A percentile compares a stretch with the other conserved stretches of the same genome.
These are phyloP conservation scores for Panaeolus papilionaceus DNA, from an alignment of 768 basidiomycete genomes.

Conservation along the genomic window DNA sequence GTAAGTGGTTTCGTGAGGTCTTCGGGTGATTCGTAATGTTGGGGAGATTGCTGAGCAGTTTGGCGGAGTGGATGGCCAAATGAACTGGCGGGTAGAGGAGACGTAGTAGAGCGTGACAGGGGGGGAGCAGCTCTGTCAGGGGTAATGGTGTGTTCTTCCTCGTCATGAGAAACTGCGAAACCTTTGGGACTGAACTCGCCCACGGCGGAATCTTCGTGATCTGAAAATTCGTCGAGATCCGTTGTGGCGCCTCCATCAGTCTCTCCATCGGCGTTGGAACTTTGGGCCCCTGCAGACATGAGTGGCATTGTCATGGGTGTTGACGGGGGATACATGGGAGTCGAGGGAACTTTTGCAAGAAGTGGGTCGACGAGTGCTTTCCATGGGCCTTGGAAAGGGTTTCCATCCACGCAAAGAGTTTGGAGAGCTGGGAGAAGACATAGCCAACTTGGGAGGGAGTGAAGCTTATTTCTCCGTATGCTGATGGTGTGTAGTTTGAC, in stretches of 20 bases:
- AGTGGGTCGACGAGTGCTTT: slow-evolving; percentile 87
- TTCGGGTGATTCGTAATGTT: slow-evolving; percentile 3
- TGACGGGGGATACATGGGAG: slow-evolving; percentile 69
- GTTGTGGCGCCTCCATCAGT: slow-evolving; percentile 38
- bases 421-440: slow-evolving; percentile 87
- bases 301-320: slow-evolving; percentile 61
- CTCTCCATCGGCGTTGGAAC: slow-evolving; percentile 46
- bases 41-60: slow-evolving; percentile 33
- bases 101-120: slow-evolving; percentile 57
- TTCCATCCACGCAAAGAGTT: slow-evolving; percentile 90
- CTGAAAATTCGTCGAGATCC: slow-evolving; percentile 66
- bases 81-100: slow-evolving; percentile 45
- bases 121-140: slow-evolving; percentile 56
- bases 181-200: slow-evolving; percentile 33
- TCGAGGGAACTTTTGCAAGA: slow-evolving; percentile 64
- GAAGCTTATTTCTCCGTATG: slow-evolving; percentile 86
- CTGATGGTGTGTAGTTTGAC: slow-evolving; percentile 89
- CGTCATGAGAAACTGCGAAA: slow-evolving; percentile 40
- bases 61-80: slow-evolving; percentile 30
- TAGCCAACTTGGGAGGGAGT: slow-evolving; percentile 93
- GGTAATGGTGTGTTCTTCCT: slow-evolving; percentile 77
- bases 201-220: slow-evolving; percentile 54
- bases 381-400: slow-evolving; percentile 96
- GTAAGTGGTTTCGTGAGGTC: slow-evolving; percentile 47
- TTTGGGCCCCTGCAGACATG: slow-evolving; percentile 48